Percentiles rank a stretch among this genome's conserved stretches.
These are phyloP conservation scores for Puccinia horiana DNA, from an alignment of 1,284 basidiomycete species.

Conservation along the genomic window DNA sequence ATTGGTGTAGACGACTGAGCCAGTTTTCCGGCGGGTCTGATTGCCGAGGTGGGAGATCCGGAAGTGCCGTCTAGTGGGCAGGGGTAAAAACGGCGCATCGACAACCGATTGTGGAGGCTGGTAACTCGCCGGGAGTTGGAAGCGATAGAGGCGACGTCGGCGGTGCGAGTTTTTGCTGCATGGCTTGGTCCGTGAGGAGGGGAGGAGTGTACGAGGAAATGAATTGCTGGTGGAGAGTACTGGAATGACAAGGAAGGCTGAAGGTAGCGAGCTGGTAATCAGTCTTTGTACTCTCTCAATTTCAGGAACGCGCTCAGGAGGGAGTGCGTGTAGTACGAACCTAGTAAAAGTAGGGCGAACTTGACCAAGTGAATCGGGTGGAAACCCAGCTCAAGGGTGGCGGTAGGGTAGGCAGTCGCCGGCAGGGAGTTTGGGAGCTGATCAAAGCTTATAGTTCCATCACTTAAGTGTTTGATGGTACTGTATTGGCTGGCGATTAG, in stretches of 20 bases:
- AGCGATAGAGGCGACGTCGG: not conserved
- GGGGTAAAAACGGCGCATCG: slow-evolving; percentile 34
- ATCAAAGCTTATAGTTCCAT: not conserved
- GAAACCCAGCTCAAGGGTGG: slow-evolving; percentile 17
- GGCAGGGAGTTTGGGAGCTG: not conserved
- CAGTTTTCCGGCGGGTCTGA: not conserved
- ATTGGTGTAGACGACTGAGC: not conserved
- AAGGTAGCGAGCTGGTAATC: not conserved
- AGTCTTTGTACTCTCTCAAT: not conserved
- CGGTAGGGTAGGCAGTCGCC: not conserved
- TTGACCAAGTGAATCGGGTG: slow-evolving; percentile 29
- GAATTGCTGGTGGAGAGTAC: slow-evolving; percentile 9
- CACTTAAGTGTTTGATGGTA: not conserved
- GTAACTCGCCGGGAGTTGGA: slow-evolving; percentile 19
- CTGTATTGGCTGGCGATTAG: slow-evolving; percentile 60
- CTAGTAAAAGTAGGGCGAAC: slow-evolving; percentile 13
- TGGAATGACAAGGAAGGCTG: slow-evolving; percentile 34
- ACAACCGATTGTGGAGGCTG: slow-evolving; percentile 30
- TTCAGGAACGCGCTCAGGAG: no score
- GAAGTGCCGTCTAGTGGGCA: slow-evolving; percentile 38
- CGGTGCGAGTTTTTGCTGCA: slow-evolving; percentile 14
- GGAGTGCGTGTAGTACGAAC: not conserved
- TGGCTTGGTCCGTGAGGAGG: not conserved
- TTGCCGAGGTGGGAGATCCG: slow-evolving; percentile 43
- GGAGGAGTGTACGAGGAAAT: not conserved